These are phyloP conservation scores for Fomes fomentarius DNA, from an alignment of 1,284 basidiomycete species.

Conservation along the genomic window DNA sequence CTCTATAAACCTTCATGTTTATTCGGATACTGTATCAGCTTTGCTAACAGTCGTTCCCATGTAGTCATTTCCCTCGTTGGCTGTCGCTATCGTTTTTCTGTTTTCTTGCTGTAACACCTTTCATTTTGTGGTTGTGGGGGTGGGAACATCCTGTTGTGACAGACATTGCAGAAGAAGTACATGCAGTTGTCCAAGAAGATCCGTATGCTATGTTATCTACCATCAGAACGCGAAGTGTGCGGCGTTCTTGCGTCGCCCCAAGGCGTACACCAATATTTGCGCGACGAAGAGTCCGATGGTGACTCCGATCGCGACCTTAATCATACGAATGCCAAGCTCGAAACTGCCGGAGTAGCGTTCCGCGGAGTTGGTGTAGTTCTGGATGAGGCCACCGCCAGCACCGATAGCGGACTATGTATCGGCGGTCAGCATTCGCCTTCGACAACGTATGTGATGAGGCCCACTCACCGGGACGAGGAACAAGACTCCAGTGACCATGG, in stretches of 20 bases:
- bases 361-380: conserved; percentile 63
- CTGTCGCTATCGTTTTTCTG: conserved; percentile 22
- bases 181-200: no score
- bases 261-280: conserved; percentile 77
- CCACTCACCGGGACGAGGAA: conserved; percentile 82
- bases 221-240: conserved; percentile 77
- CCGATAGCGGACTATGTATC: conserved; percentile 75
- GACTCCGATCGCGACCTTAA: conserved; percentile 86
- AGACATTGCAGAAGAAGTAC: no score
- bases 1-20: conserved; percentile 12
- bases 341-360: conserved; percentile 73
- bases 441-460: no score
- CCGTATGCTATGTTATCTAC: background rate
- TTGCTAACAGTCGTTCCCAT: conserved; percentile 10
- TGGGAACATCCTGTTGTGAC: background rate
- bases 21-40: conserved; percentile 13
- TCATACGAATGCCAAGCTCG: conserved; percentile 74
- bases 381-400: conserved; percentile 81
- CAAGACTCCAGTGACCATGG: conserved; percentile 87
- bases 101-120: conserved; percentile 18
- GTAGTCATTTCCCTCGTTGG: conserved; percentile 6
- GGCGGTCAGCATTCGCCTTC: no score
- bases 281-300: conserved; percentile 84
- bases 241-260: conserved; percentile 73
- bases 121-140: background rate